phyloP scores from a whole-genome alignment of 164 flowering plant genomes.

The Annona cherimola region DNA sequence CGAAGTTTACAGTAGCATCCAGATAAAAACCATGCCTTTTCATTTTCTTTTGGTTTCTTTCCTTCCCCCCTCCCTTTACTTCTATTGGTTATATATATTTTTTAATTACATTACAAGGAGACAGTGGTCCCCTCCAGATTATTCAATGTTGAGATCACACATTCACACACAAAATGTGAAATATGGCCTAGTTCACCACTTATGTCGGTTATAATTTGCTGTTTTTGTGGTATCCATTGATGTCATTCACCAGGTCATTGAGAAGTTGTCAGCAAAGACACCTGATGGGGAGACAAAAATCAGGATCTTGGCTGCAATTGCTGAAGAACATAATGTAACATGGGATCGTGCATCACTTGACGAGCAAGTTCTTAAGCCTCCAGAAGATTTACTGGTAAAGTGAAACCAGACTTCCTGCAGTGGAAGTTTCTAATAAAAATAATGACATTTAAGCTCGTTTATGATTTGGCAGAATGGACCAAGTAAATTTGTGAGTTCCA shows the following conservation, averaged over 20 bases:
- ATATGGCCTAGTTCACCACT: not conserved
- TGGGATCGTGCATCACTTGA: constrained; percentile 67
- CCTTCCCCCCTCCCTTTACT: not conserved
- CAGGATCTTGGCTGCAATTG: constrained; percentile 65
- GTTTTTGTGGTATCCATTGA: not conserved
- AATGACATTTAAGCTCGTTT: constrained; percentile 1
- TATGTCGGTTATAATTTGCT: not conserved
- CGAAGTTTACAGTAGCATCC: not conserved
- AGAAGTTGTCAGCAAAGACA: constrained; percentile 75
- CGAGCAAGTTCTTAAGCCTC: constrained; percentile 39
- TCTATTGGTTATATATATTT: too few relatives aligned
- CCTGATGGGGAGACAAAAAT: constrained; percentile 81
- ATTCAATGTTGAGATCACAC: not conserved
- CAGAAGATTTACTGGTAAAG: constrained; percentile 58
- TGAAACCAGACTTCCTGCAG: not conserved
- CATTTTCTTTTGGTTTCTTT: too few relatives aligned
- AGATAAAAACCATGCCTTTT: too few relatives aligned
- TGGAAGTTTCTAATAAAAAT: not conserved
- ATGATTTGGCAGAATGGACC: constrained; percentile 59
- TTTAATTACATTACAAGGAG: not conserved
- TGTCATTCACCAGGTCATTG: constrained; percentile 54
- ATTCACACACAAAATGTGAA: not conserved
- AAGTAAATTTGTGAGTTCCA: constrained; percentile 29
- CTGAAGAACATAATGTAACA: constrained; percentile 69
- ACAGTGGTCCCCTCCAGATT: not conserved